Base-by-base conservation (phyloP, 257 asterid species). In the Lycium barbarum region DNA sequence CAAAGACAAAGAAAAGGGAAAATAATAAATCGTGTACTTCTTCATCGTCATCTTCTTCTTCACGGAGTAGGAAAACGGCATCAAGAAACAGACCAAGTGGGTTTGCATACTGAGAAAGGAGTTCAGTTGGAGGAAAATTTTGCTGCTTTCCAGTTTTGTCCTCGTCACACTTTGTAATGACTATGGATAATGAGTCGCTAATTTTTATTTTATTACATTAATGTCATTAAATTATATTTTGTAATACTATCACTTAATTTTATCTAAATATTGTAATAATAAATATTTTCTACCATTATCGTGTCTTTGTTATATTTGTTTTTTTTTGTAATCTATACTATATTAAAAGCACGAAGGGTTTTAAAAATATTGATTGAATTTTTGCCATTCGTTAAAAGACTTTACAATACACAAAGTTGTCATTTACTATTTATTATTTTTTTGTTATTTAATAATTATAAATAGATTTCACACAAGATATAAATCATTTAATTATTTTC, bases 91-190 rank as follows among this genome's bases (percentile, higher is more conserved):
- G 92, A 63, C 84, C 91, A 11, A 89, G 92, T 84, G 91, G 90
- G n/a, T 89, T 91, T 86, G 95, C 93, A 3, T 91, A 86, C 78
- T 93, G 95, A 86, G 58, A 90, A 45, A n/a, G 33, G 38, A 82
- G 3, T 35, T 55, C 3, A 68, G 65, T 18, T 7, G 3, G 7
- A 68, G 54, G 36, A n/a, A 83, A 49, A 51, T 5, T 55, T 3
- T 53, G 26, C 83, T 9, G 36, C 38, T 83, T 89, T 86, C 86
- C 95, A 66, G 6, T 90, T 89, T 80, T 89, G 89, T 89, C 94
- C 93, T 81, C 83, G 85, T 59, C 70, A 14, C 43, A 83, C 79
- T 74, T 86, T 85, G 55, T 81, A 82, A 70, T 90, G 87, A 47
- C 90, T 12, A 26, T 71, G 33, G 15, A 70, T 70, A 53, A 70